These are phyloP conservation scores for Pseudognaphalium luteoalbum DNA, from an alignment of 129 eudicot genomes.

Conservation along the genomic window DNA sequence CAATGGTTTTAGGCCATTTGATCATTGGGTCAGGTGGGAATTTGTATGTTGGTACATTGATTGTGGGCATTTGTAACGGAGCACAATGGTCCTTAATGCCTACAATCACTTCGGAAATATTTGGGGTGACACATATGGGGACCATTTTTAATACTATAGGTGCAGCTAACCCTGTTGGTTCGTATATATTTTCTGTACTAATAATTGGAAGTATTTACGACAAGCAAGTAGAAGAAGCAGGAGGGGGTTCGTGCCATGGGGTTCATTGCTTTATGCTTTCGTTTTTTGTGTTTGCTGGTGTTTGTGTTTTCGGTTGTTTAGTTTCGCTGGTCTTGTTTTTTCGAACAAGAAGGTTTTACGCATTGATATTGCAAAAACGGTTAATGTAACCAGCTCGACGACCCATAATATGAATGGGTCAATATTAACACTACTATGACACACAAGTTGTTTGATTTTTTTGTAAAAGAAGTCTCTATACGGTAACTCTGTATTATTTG, in stretches of 20 bases:
- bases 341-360: conserved; percentile 64
- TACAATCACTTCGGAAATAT: conserved; percentile 76
- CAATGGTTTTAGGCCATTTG: conserved; percentile 69
- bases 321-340: conserved; percentile 60
- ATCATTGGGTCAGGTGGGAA: conserved; percentile 79
- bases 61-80: conserved; percentile 86
- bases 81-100: conserved; percentile 97
- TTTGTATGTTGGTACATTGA: conserved; percentile 63
- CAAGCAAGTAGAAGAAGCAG: conserved; percentile 43
- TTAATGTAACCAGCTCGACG: background rate
- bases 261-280: conserved; percentile 84
- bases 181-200: conserved; percentile 68
- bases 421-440: background rate
- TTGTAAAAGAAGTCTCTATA: background rate
- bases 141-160: conserved; percentile 86
- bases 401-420: background rate
- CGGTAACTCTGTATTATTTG: background rate
- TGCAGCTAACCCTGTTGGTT: conserved; percentile 77
- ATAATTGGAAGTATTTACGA: conserved; percentile 79
- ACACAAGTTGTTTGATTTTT: background rate
- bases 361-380: conserved; percentile 42
- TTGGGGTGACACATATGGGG: conserved; percentile 85
- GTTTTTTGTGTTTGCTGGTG: conserved; percentile 54
- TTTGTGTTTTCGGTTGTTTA: conserved; percentile 51
- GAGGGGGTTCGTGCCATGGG: conserved; percentile 61